Conservation (phyloP, 208 protist genomes). For the Leishmania gerbilli region DNA sequence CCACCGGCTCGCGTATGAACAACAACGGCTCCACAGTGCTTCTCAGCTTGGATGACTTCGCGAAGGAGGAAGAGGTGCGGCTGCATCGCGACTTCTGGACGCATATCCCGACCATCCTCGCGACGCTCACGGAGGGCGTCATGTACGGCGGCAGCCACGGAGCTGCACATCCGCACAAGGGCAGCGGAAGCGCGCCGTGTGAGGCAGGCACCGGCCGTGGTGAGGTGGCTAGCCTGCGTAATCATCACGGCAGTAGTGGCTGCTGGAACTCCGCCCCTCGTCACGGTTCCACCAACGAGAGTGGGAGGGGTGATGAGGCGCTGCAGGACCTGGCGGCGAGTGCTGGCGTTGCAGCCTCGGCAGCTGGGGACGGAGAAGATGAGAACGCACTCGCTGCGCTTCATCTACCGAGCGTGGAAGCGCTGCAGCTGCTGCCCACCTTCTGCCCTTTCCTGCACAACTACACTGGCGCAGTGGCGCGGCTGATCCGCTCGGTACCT, state of each 20-base stretch:
- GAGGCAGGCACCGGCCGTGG: neutral
- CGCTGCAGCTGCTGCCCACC: conserved; percentile 32
- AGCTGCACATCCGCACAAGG: neutral
- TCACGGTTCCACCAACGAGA: neutral
- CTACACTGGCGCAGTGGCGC: conserved; percentile 26
- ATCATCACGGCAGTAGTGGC: neutral
- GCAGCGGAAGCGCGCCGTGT: neutral
- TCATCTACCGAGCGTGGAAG: conserved; percentile 31
- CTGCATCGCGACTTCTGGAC: conserved; percentile 50
- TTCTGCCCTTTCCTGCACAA: conserved; percentile 41
- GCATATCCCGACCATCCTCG: conserved; percentile 36
- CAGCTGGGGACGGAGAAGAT: neutral
- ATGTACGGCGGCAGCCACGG: conserved; percentile 26
- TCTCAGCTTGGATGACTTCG: conserved; percentile 23
- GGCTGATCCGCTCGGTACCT: conserved; percentile 19
- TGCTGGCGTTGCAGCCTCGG: neutral
- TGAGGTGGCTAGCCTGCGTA: neutral
- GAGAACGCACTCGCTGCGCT: conserved; percentile 21
- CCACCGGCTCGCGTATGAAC: neutral
- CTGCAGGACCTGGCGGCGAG: neutral
- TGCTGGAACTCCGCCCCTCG: neutral
- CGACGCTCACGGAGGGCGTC: conserved; percentile 33
- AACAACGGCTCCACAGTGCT: neutral
- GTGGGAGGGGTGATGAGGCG: neutral
- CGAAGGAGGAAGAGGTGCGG: conserved; percentile 24